These are phyloP conservation scores for Bipolaris victoriae DNA, from an alignment of 2,329 filamentous ascomycete genomes.

Conservation along the genomic window DNA sequence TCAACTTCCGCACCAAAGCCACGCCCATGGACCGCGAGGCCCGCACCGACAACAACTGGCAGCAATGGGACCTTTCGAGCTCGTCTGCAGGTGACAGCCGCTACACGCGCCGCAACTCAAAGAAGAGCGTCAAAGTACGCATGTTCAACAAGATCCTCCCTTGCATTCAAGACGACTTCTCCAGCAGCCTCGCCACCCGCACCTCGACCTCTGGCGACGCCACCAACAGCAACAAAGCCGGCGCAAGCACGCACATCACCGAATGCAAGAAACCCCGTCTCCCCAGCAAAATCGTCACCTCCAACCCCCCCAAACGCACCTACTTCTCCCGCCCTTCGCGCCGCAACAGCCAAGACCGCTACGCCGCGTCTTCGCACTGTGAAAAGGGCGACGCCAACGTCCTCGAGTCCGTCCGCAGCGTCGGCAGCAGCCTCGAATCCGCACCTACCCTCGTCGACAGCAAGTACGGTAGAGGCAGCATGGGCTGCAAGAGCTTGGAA, in stretches of 20 bases:
- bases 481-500: slow-evolving; percentile 32
- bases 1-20: slow-evolving; percentile 45
- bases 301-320: slow-evolving; percentile 31
- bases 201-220: slow-evolving; percentile 2
- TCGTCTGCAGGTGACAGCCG: slow-evolving; percentile 34
- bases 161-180: slow-evolving; percentile 46
- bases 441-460: slow-evolving; percentile 43
- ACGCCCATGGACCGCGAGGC: slow-evolving; percentile 43
- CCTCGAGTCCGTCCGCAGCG: slow-evolving; percentile 41
- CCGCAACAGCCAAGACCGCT: slow-evolving; percentile 39
- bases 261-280: neutral
- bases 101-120: slow-evolving; percentile 8
- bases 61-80: slow-evolving; percentile 27
- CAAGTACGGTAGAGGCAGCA: slow-evolving; percentile 22
- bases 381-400: slow-evolving; percentile 40
- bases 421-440: slow-evolving; percentile 42
- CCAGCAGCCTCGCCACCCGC: slow-evolving; percentile 40
- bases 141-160: slow-evolving; percentile 43
- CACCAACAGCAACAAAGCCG: neutral
- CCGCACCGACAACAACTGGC: slow-evolving; percentile 39
- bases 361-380: slow-evolving; percentile 32
- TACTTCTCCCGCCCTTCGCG: slow-evolving; percentile 35
- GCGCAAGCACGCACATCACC: neutral
- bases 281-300: slow-evolving; percentile 4
- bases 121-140: slow-evolving; percentile 17